phyloP scores from a whole-genome alignment of 768 basidiomycete species.

The Tulasnella sp. region DNA sequence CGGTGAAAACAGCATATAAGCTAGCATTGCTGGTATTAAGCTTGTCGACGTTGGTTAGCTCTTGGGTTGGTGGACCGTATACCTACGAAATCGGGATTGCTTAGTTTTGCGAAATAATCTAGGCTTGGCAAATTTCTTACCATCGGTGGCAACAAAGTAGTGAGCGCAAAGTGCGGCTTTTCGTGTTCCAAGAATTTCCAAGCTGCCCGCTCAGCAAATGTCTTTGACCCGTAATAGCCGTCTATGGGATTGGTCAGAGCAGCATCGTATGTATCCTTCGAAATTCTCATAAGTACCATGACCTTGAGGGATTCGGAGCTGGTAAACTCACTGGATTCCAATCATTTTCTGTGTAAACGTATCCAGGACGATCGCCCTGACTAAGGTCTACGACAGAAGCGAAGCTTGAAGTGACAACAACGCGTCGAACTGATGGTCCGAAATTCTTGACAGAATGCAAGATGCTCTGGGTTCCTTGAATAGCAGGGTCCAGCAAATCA shows the following conservation, averaged over 20 bases:
- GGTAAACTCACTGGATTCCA: conserved; percentile 7
- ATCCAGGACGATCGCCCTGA: neutral
- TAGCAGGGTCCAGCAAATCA: conserved; percentile 20
- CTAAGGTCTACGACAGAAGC: neutral
- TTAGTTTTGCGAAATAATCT: neutral
- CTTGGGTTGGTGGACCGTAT: conserved; percentile 14
- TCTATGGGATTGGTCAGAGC: neutral
- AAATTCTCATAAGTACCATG: too few species aligned
- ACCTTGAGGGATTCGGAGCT: too few species aligned
- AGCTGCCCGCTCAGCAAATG: conserved; percentile 48
- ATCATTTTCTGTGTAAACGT: neutral
- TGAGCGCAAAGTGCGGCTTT: conserved; percentile 35
- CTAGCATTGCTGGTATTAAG: conserved; percentile 11
- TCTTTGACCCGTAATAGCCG: conserved; percentile 48
- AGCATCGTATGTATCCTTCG: conserved; percentile 7
- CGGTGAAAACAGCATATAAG: conserved; percentile 10
- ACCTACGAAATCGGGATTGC: neutral
- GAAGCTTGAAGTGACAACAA: neutral
- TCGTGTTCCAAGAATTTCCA: conserved; percentile 36
- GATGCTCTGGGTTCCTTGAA: conserved; percentile 18
- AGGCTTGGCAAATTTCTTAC: conserved; percentile 21
- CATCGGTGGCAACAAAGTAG: conserved; percentile 42
- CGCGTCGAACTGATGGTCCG: conserved; percentile 7
- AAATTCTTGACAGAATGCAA: conserved; percentile 14
- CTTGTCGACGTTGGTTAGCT: neutral